These are phyloP conservation scores for Hanseniaspora nectarophila DNA, from an alignment of 805 yeast species.

Conservation along the genomic window DNA sequence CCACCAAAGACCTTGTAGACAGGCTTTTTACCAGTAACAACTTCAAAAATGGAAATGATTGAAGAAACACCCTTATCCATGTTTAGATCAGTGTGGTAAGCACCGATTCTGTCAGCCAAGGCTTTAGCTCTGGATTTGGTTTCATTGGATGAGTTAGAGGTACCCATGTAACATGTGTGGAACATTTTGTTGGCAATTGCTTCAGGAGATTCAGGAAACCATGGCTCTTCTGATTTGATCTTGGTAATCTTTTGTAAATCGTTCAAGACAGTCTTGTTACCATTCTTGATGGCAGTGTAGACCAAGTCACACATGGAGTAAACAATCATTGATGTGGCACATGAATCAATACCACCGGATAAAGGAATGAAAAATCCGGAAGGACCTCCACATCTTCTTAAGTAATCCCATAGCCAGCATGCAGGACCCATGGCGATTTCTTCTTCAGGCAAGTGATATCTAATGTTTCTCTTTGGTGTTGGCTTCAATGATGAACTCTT, in stretches of 20 bases:
- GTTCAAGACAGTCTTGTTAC: slow-evolving; percentile 59
- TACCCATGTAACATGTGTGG: slow-evolving; percentile 93
- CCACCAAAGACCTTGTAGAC: slow-evolving; percentile 90
- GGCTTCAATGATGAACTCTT: slow-evolving; percentile 57
- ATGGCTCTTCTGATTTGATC: slow-evolving; percentile 34
- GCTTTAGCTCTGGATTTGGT: slow-evolving; percentile 74
- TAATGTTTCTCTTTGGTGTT: slow-evolving; percentile 37
- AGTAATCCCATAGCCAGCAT: slow-evolving; percentile 98
- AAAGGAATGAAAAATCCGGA: slow-evolving; percentile 88
- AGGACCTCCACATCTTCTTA: slow-evolving; percentile 68
- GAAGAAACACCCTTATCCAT: slow-evolving; percentile 77
- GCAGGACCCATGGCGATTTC: slow-evolving; percentile 98
- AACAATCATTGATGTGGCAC: slow-evolving; percentile 92
- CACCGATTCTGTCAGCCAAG: slow-evolving; percentile 63
- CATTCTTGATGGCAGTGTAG: slow-evolving; percentile 45
- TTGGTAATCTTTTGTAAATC: slow-evolving; percentile 66
- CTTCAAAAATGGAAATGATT: slow-evolving; percentile 63
- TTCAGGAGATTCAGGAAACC: slow-evolving; percentile 61
- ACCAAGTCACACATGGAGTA: slow-evolving; percentile 89
- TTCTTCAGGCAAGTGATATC: slow-evolving; percentile 77
- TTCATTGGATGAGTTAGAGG: slow-evolving; percentile 78
- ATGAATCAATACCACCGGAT: slow-evolving; percentile 95
- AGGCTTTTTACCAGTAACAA: slow-evolving; percentile 84
- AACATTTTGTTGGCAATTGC: slow-evolving; percentile 68
- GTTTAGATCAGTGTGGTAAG: slow-evolving; percentile 82